A percentile compares a stretch with the other conserved stretches of the same genome.
These are phyloP conservation scores for Agaricus subrufescens DNA, from an alignment of 768 basidiomycete species.

Conservation along the genomic window DNA sequence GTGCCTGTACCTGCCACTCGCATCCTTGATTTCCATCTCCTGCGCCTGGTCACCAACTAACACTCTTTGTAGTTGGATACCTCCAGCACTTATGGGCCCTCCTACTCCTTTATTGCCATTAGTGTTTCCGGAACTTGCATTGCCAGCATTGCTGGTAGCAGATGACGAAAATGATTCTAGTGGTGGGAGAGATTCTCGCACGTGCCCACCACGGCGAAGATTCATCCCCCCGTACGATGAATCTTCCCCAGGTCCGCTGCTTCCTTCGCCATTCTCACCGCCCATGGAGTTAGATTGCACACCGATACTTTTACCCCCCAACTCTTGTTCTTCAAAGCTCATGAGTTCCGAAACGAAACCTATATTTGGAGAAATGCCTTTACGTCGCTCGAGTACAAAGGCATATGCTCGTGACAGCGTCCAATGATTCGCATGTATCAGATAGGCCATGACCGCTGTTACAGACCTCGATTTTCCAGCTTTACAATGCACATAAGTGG, in stretches of 20 bases:
- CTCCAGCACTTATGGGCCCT: conserved; percentile 28
- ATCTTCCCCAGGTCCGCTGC: conserved; percentile 16
- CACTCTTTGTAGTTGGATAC: conserved; percentile 28
- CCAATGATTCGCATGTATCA: conserved; percentile 98
- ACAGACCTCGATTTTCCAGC: conserved; percentile 95
- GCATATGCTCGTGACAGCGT: conserved; percentile 86
- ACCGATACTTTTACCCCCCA: conserved; percentile 72
- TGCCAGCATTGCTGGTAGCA: conserved; percentile 59
- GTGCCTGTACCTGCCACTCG: conserved; percentile 81
- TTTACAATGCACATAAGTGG: conserved; percentile 95
- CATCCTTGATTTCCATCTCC: conserved; percentile 88
- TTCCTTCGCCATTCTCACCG: conserved; percentile 12
- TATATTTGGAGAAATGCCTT: conserved; percentile 95
- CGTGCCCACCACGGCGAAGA: conserved; percentile 8
- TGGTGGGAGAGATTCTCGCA: conserved; percentile 28
- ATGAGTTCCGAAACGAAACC: conserved; percentile 97
- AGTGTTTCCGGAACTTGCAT: conserved; percentile 23
- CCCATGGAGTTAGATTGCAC: conserved; percentile 39
- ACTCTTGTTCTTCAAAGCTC: conserved; percentile 91
- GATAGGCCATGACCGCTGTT: conserved; percentile 94
- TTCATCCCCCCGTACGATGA: conserved; percentile 21
- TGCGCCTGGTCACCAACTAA: conserved; percentile 62
- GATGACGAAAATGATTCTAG: conserved; percentile 59
- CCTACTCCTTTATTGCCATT: conserved; percentile 29
- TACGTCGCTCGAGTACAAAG: conserved; percentile 88